A percentile compares a stretch with the other conserved stretches of the same genome.
phyloP scores from a whole-genome alignment of 2,329 filamentous ascomycete species.

The Tolypocladium ophioglossoides region DNA sequence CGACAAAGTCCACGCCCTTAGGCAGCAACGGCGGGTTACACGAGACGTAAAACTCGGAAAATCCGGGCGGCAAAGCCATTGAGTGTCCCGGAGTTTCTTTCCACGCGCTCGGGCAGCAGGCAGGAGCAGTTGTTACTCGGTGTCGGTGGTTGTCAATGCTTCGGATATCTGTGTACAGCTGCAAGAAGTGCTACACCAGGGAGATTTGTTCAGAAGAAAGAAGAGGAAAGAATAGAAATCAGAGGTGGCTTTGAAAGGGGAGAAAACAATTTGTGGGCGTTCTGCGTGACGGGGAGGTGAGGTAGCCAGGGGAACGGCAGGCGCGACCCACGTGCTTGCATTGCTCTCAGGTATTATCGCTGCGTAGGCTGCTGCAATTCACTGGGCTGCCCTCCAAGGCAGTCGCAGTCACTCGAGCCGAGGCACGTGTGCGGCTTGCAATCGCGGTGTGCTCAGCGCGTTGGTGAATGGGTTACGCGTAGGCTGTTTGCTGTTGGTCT shows the following conservation, averaged over 20 bases:
- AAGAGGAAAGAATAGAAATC: not conserved
- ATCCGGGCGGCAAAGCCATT: not conserved
- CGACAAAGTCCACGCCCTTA: slow-evolving; percentile 16
- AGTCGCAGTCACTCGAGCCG: not conserved
- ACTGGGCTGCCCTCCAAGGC: not conserved
- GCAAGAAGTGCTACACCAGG: not conserved
- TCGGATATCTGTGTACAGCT: not conserved
- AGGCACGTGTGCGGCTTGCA: not conserved
- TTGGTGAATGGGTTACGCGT: not conserved
- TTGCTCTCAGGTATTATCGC: not conserved
- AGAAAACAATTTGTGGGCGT: not conserved
- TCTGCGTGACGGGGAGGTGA: not conserved
- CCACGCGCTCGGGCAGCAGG: not conserved
- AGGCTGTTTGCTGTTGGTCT: not conserved
- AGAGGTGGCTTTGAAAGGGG: not conserved
- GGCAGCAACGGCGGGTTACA: slow-evolving; percentile 23
- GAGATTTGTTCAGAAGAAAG: not conserved
- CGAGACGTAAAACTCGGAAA: slow-evolving; percentile 21
- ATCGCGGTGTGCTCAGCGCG: not conserved
- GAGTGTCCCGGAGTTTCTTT: not conserved
- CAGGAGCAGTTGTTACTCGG: too few relatives aligned
- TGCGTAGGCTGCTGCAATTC: not conserved
- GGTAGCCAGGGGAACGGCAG: not conserved
- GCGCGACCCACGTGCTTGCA: not conserved
- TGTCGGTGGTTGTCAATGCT: not conserved